Evolutionary conservation across 768 basidiomycete species (phyloP), one percentile per base, ranked within the genome.

Genomic region (Lactarius quietus): DNA sequence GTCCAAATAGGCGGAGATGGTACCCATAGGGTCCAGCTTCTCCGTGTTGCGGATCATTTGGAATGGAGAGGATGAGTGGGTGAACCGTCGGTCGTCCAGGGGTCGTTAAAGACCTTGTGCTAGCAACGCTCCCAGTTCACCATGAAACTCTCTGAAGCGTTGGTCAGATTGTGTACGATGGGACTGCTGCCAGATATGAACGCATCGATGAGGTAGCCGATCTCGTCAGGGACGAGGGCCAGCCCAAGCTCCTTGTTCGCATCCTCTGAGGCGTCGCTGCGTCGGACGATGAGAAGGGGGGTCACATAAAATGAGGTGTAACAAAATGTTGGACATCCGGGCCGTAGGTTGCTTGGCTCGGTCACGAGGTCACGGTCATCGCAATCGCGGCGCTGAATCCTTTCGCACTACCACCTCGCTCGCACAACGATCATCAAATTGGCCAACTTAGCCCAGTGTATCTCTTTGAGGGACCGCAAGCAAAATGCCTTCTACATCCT

Each of bases 141-240:
- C 97, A 98, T 99, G 84, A 99, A 99, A 9, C 98, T 82, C 74
- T 99, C 97, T 3, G n/a, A n/a, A n/a, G 96, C 95, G 73, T 98
- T 96, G 43, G 92, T 97, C 9, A 96, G 97, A 73, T 93, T 89
- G 39, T 95, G 86, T 56, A 81, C 81, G 75, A 90, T 85, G 1
- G 90, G 82, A 17, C 80, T 73, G 6, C 79, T 64, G 6, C 90
- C 89, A 20, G 88, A 81, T 31, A 92, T 81, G 76, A 94, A 99
- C 14, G 92, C 94, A 60, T 90, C 82, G 68, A 97, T 84, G 68
- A 98, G 86, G 76, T 98, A 99, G 36, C 58, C 85, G 67, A 98
- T 92, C 75, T 99, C 97, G 62, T 94, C 90, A 0, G 83, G 71
- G 0, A 93, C 90, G 8, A 99, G 84, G 0, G 97, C 97, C 35